Base-by-base conservation (phyloP, 2,329 filamentous ascomycete species). In the Lachnellula hyalina region DNA sequence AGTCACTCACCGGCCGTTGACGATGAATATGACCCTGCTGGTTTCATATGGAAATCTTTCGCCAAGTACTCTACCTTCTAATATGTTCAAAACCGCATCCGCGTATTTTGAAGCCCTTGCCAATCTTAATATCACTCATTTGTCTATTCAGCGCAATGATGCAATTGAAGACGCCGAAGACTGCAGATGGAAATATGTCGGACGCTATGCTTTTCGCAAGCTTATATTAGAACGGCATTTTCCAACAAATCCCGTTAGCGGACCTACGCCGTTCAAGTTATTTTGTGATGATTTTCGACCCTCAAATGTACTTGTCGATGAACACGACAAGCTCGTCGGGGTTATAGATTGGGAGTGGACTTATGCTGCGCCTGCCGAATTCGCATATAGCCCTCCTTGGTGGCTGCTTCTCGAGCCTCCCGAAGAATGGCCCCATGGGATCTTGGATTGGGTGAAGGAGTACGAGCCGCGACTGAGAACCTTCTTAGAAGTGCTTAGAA, bases 301-400 rank as follows among this genome's bases (percentile, higher is more conserved):
- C 12, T 56, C 56, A 4, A 73, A 73, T 41, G 55, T 71, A 28
- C 60, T 74, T 2, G 11, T 72, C 3, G 61, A 70, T 12, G 51
- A 65, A 4, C 49, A 67, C 3, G 46, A 66, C 7, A 28, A 28
- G 28, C 28, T 28, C 28, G 28, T 28, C 8, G 28, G 28, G 28
- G 28, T 28, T 28, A 28, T 76, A 5, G 73, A 75, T 57, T 75
- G 71, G 71, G 73, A 75, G 60, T 72, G 69, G 49, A 57, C 68
- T 0, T 72, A 73, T 48, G 64, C 57, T 1, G 71, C 63, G 0
- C 70, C 71, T 0, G 50, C 14, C 12, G 64, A 73, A 42, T 73
- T 71, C 45, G 49, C 38, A 9, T 63, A 65, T 49, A 66, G 69
- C 40, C 69, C 70, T 1, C 72, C 72, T 0, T 72, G 69, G 70